Evolutionary conservation across 2,329 filamentous ascomycete genomes (phyloP).

Genomic region (Colletotrichum siamense): DNA sequence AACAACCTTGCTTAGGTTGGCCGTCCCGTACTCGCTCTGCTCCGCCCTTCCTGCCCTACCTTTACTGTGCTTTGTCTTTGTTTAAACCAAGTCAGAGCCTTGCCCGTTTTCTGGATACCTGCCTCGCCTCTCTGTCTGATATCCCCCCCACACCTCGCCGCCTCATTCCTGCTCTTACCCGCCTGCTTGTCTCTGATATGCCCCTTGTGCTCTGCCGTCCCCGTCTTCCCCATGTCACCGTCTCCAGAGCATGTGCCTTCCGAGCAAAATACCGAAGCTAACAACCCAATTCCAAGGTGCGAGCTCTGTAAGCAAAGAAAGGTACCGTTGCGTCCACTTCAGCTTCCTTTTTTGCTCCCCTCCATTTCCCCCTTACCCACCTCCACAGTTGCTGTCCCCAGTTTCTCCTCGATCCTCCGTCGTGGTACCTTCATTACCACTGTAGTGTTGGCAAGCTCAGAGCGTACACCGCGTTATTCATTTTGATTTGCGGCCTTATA

Average conservation of each 20-base stretch:
- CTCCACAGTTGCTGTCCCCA: not conserved
- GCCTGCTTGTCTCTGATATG: not conserved
- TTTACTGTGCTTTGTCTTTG: slow-evolving; percentile 13
- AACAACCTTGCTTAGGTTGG: not conserved
- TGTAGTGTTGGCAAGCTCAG: not conserved
- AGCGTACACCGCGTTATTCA: not conserved
- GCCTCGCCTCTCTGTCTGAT: not conserved
- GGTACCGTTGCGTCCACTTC: slow-evolving; percentile 50
- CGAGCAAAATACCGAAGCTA: slow-evolving; percentile 36
- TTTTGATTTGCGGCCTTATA: not conserved
- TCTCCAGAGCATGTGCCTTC: slow-evolving; percentile 20
- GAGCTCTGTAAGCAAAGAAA: slow-evolving; percentile 84
- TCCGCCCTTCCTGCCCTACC: not conserved
- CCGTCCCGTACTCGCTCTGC: not conserved
- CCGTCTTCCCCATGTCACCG: slow-evolving; percentile 16
- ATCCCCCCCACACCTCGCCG: not conserved
- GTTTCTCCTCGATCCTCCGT: not conserved
- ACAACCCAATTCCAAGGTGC: slow-evolving; percentile 56
- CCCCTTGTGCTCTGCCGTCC: not conserved
- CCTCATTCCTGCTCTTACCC: not conserved
- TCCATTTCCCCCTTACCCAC: not conserved
- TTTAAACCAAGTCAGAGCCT: not conserved
- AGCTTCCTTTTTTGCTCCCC: not conserved
- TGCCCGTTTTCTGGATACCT: not conserved
- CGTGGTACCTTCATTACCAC: not conserved